Base-by-base conservation (phyloP, 345 rosid species). In the Punica granatum region DNA sequence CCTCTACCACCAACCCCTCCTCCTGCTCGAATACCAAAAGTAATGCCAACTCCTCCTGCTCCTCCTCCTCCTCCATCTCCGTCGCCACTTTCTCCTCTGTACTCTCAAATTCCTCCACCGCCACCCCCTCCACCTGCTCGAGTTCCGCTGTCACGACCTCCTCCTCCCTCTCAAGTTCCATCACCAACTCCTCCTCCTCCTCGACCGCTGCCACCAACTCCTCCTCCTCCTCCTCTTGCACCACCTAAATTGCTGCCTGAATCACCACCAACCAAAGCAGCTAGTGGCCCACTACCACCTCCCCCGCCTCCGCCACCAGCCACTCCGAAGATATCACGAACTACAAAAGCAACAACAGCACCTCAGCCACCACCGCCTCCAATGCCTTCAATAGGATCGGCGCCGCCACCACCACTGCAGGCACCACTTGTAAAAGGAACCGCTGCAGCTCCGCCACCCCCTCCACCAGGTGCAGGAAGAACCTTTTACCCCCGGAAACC, bases 401-500 rank as follows among this genome's bases (percentile, higher is more conserved):
- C 89, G 0, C 88, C 84, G 12, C 61, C 69, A 49, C 88, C 84
- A 28, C 61, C 69, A 49, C 69, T 37, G 7, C 68, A 28, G 19
- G 19, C 34, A 6, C 43, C 42, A 63, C n/a, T 16, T 19, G n/a
- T 34, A 62, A 31, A 35, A 62, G 41, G 65, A 32, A 33, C 28
- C 25, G 75, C 69, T 43, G 73, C 79, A 56, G 89, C 88, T 34
- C 96, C 91, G 2, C 76, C 72, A 6, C 88, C 91, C 0, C 91
- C 87, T 68, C 92, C 92, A 36, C 76, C 72, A 44, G 74, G 79
- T 66, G 77, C 79, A 28, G 77, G 77, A 35, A 82, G 69, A 69
- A 70, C 85, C 66, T 78, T 82, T 65, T 80, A 87, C 12, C 81
- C 92, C 70, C 86, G 80, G 84, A 89, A 88, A 80, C 78, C 87